These are phyloP conservation scores for Trypanosoma congolense DNA, from an alignment of 208 protist genomes.

Conservation along the genomic window DNA sequence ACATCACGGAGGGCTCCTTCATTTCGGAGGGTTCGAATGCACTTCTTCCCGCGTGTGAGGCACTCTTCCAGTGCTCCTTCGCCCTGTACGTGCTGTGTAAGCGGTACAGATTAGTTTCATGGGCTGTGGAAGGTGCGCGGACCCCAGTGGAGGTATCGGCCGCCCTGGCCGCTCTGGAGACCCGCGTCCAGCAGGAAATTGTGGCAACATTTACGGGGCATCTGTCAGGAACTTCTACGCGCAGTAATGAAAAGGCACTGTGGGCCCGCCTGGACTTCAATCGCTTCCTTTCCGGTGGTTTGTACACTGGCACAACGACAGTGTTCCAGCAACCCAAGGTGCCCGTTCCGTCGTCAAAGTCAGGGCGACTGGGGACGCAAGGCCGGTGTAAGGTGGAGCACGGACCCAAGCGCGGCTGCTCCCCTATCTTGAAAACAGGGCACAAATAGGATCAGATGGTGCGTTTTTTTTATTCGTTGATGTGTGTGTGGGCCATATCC, in stretches of 20 bases:
- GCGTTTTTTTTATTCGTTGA: not conserved
- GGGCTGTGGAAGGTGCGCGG: conserved; percentile 47
- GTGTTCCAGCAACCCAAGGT: conserved; percentile 9
- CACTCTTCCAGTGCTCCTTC: conserved; percentile 29
- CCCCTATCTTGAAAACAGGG: not conserved
- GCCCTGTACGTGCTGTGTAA: conserved; percentile 58
- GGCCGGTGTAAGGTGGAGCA: conserved; percentile 1
- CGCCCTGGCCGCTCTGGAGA: conserved; percentile 59
- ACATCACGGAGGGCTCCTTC: conserved; percentile 62
- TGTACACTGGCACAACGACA: not conserved
- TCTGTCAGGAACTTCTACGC: conserved; percentile 37
- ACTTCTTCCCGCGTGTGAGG: conserved; percentile 42
- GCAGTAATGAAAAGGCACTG: conserved; percentile 53
- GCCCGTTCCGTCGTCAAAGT: not conserved
- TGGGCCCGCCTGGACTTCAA: conserved; percentile 83
- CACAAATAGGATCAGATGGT: not conserved
- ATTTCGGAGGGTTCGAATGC: conserved; percentile 46
- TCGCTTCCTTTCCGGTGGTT: conserved; percentile 42
- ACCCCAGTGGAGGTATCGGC: conserved; percentile 66
- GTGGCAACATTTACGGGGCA: conserved; percentile 53
- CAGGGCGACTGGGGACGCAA: not conserved
- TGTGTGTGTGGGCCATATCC: too few relatives aligned
- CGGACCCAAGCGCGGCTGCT: not conserved
- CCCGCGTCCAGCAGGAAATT: conserved; percentile 59
- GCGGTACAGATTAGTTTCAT: conserved; percentile 62